These are phyloP conservation scores for Cupressus sempervirens DNA, from an alignment of 75 land plant species.

Conservation along the genomic window DNA sequence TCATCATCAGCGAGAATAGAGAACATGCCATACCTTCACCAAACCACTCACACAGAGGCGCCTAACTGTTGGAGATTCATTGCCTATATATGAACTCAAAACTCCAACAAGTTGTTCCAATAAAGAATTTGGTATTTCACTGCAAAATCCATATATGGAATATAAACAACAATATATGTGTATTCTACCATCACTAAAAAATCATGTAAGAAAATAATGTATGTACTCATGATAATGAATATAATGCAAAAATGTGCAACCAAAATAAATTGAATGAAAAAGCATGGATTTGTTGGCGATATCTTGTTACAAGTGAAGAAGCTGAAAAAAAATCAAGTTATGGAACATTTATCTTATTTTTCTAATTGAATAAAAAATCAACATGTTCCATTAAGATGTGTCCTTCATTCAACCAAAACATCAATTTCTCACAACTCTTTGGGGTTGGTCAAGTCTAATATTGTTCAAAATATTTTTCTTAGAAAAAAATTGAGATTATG, in stretches of 20 bases:
- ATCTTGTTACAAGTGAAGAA: neutral
- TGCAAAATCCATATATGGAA: constrained; percentile 26
- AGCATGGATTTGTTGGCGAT: neutral
- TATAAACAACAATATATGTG: neutral
- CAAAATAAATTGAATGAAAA: neutral
- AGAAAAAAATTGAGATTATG: neutral
- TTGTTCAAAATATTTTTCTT: neutral
- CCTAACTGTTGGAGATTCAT: constrained; percentile 85
- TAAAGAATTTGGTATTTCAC: constrained; percentile 49
- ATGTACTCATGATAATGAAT: neutral
- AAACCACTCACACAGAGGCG: constrained; percentile 85
- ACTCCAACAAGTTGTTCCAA: constrained; percentile 76
- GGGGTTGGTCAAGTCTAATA: neutral
- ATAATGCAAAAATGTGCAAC: neutral
- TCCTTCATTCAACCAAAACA: neutral
- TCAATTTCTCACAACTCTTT: neutral
- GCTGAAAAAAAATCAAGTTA: neutral
- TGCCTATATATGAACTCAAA: constrained; percentile 80
- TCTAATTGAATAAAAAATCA: neutral
- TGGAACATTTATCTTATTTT: neutral
- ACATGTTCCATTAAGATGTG: neutral
- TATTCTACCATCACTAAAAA: neutral
- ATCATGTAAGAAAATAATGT: neutral
- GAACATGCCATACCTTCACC: constrained; percentile 54
- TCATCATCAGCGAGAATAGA: constrained; percentile 1